phyloP scores from a whole-genome alignment of 2,329 filamentous ascomycete genomes.

The Fusarium brachygibbosum region DNA sequence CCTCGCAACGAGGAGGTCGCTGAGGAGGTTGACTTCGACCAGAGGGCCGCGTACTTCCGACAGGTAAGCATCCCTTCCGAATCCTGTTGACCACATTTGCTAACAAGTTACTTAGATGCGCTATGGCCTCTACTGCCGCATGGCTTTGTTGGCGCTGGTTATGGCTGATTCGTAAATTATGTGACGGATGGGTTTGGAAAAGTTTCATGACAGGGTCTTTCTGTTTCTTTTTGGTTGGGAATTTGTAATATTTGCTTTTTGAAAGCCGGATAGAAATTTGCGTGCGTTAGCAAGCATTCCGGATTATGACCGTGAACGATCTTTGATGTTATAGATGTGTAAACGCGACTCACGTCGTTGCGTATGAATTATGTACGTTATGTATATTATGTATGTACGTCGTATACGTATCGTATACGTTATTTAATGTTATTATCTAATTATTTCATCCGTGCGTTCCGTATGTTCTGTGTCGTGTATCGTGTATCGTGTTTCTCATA shows the following conservation, averaged over 20 bases:
- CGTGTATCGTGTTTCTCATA: conserved; percentile 7
- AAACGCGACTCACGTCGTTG: conserved; percentile 47
- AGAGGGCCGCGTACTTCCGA: conserved; percentile 97
- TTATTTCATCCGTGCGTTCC: conserved; percentile 29
- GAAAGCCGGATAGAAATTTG: conserved; percentile 49
- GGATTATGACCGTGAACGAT: conserved; percentile 46
- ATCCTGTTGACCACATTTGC: conserved; percentile 4
- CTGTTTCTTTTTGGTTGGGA: conserved; percentile 20
- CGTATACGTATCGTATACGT: conserved; percentile 39
- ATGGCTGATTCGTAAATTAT: conserved; percentile 65
- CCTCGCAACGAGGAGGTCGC: conserved; percentile 93
- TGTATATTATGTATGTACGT: conserved; percentile 33
- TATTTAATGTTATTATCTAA: conserved; percentile 44
- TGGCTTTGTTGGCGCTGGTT: conserved; percentile 95
- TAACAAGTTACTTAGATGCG: conserved; percentile 76
- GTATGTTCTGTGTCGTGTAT: conserved; percentile 25
- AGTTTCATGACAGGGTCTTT: conserved; percentile 35
- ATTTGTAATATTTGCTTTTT: conserved; percentile 42
- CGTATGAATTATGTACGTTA: conserved; percentile 47
- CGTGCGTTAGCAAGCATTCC: conserved; percentile 50
- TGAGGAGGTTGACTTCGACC: conserved; percentile 97
- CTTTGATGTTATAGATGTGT: conserved; percentile 48
- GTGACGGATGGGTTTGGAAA: conserved; percentile 34
- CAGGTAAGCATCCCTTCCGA: conserved; percentile 75
- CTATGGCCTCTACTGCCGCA: conserved; percentile 97